Conservation (phyloP, 2,329 filamentous ascomycete genomes). For the Apiospora marii region DNA sequence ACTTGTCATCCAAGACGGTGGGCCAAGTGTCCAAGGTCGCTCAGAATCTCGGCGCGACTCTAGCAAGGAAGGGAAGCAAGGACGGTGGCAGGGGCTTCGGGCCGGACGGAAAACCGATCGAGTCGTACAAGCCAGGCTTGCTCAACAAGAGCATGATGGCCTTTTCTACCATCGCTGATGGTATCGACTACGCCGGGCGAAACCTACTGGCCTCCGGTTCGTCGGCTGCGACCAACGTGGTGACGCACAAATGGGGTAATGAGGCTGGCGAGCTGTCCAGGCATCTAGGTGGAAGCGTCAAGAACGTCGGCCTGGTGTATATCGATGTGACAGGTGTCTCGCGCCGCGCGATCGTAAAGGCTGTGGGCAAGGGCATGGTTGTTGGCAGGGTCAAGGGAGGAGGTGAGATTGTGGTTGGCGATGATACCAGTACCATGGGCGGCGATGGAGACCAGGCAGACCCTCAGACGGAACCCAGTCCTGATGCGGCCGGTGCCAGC, state of each 20-base stretch:
- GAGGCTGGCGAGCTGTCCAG: slow-evolving; percentile 83
- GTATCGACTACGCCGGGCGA: slow-evolving; percentile 86
- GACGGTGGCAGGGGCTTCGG: slow-evolving; percentile 69
- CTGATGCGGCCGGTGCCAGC: background rate
- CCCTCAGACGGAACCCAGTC: background rate
- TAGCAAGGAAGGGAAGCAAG: slow-evolving; percentile 64
- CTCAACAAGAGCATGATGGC: slow-evolving; percentile 97
- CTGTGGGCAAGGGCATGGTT: slow-evolving; percentile 96
- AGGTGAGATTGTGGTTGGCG: slow-evolving; percentile 76
- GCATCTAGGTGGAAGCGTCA: slow-evolving; percentile 83
- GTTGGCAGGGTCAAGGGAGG: slow-evolving; percentile 81
- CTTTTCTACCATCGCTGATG: slow-evolving; percentile 92
- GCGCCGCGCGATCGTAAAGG: slow-evolving; percentile 87
- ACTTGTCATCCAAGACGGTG: slow-evolving; percentile 84
- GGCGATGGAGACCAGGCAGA: background rate
- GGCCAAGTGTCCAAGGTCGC: slow-evolving; percentile 84
- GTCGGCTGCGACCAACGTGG: slow-evolving; percentile 82
- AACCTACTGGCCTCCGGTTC: slow-evolving; percentile 78
- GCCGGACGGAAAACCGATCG: slow-evolving; percentile 70
- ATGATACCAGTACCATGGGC: slow-evolving; percentile 46
- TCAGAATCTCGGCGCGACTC: slow-evolving; percentile 84
- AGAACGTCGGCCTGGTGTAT: slow-evolving; percentile 96
- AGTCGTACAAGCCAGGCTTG: slow-evolving; percentile 84
- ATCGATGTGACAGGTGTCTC: slow-evolving; percentile 96
- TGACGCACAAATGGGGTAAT: slow-evolving; percentile 86